phyloP scores from a whole-genome alignment of 805 yeast genomes.

The Saccharomycopsis sp. region DNA sequence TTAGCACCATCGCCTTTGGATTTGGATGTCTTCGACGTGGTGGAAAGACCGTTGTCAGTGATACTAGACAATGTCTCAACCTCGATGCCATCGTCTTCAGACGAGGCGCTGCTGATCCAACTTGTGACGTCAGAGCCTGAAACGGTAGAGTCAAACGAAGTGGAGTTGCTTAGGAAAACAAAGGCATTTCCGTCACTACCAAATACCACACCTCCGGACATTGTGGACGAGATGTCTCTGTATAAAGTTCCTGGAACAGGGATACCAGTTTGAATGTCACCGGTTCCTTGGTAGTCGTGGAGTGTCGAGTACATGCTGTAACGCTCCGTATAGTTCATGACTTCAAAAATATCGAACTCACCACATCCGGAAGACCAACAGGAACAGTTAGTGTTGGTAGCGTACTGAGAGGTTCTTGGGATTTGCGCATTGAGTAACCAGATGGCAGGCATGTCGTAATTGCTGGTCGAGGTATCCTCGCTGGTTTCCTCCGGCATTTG shows the following conservation, averaged over 20 bases:
- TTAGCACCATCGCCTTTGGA: neutral
- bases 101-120: conserved; percentile 37
- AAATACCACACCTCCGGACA: conserved; percentile 70
- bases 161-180: conserved; percentile 52
- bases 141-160: conserved; percentile 42
- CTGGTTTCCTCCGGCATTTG: conserved; percentile 52
- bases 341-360: conserved; percentile 72
- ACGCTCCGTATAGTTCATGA: conserved; percentile 54
- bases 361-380: conserved; percentile 79
- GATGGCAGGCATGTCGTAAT: conserved; percentile 65
- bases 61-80: conserved; percentile 27
- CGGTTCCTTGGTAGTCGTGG: conserved; percentile 73
- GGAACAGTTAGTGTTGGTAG: conserved; percentile 54
- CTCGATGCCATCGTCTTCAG: conserved; percentile 28
- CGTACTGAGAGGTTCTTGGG: conserved; percentile 70
- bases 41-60: conserved; percentile 33
- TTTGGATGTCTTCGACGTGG: conserved; percentile 16
- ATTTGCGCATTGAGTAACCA: conserved; percentile 70
- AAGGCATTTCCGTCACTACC: conserved; percentile 53
- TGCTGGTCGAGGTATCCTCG: conserved; percentile 28
- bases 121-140: conserved; percentile 35
- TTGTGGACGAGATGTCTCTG: conserved; percentile 44
- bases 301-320: conserved; percentile 55
- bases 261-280: conserved; percentile 53
- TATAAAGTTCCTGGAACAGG: conserved; percentile 48